Conservation (phyloP, 2,329 filamentous ascomycete genomes). For the Colletotrichum brevisporum region DNA sequence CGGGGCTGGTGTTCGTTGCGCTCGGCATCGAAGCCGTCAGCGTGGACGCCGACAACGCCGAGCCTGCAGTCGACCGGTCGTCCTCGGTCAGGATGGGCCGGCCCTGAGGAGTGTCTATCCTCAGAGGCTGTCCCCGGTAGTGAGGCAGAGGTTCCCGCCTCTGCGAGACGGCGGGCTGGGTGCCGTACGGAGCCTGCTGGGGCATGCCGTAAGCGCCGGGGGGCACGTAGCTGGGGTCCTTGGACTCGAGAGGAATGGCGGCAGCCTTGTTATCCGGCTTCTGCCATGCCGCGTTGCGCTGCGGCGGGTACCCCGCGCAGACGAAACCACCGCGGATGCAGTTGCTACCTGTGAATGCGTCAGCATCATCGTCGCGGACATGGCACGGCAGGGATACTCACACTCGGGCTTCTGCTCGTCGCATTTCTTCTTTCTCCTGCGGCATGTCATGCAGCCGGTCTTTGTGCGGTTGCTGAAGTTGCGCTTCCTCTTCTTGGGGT, state of each 20-base stretch:
- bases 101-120: conserved; percentile 74
- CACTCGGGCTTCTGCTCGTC: conserved; percentile 95
- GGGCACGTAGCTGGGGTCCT: conserved; percentile 77
- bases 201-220: conserved; percentile 75
- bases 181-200: conserved; percentile 57
- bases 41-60: conserved; percentile 15
- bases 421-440: conserved; percentile 96
- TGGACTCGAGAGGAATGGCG: conserved; percentile 85
- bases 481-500: conserved; percentile 79
- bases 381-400: conserved; percentile 62
- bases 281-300: conserved; percentile 79
- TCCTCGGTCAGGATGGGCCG: conserved; percentile 70
- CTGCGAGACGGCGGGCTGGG: conserved; percentile 49
- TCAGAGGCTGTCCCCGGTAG: conserved; percentile 73
- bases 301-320: conserved; percentile 91
- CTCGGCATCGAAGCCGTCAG: conserved; percentile 63
- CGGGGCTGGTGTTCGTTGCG: conserved; percentile 70
- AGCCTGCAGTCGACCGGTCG: conserved; percentile 66
- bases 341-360: conserved; percentile 77
- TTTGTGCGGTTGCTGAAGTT: conserved; percentile 97
- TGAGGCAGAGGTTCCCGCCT: conserved; percentile 71
- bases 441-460: conserved; percentile 93
- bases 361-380: background rate
- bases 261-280: conserved; percentile 80
- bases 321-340: conserved; percentile 91